Percentiles rank a stretch among this genome's conserved stretches.
Evolutionary conservation across 139 green algal genomes (phyloP).

Genomic region (Chlamydomonas incerta): DNA sequence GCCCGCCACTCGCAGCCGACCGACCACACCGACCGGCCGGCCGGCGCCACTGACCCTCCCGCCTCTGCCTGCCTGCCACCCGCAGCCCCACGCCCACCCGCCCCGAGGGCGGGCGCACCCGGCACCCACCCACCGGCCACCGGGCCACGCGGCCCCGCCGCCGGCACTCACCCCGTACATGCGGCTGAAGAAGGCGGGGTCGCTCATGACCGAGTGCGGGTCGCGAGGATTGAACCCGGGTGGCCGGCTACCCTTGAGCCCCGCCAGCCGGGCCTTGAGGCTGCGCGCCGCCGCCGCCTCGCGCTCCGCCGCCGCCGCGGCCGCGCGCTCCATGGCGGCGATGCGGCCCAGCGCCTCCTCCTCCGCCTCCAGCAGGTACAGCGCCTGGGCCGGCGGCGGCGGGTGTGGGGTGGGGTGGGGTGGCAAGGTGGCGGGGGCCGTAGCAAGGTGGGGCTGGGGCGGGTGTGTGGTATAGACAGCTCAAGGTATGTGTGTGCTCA

Average conservation of each 20-base stretch:
- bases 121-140: too few species aligned
- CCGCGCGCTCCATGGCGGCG: not conserved
- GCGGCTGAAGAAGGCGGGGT: not conserved
- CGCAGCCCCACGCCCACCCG: too few species aligned
- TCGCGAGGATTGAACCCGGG: conserved; percentile 2
- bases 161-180: conserved; percentile 6
- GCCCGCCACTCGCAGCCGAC: too few species aligned
- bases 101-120: too few species aligned
- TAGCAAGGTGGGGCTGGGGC: too few species aligned
- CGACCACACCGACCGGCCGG: too few species aligned
- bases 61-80: too few species aligned
- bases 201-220: conserved; percentile 5
- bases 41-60: too few species aligned
- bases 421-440: not conserved
- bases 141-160: too few species aligned
- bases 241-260: not conserved
- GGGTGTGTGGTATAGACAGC: too few species aligned
- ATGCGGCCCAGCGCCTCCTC: not conserved
- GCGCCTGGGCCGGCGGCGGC: not conserved
- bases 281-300: not conserved
- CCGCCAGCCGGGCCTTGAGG: not conserved
- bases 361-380: conserved; percentile 1
- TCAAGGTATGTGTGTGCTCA: too few species aligned
- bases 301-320: not conserved
- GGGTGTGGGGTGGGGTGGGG: not conserved